phyloP scores from a whole-genome alignment of 2,329 filamentous ascomycete genomes.

The Trichoderma simmonsii region DNA sequence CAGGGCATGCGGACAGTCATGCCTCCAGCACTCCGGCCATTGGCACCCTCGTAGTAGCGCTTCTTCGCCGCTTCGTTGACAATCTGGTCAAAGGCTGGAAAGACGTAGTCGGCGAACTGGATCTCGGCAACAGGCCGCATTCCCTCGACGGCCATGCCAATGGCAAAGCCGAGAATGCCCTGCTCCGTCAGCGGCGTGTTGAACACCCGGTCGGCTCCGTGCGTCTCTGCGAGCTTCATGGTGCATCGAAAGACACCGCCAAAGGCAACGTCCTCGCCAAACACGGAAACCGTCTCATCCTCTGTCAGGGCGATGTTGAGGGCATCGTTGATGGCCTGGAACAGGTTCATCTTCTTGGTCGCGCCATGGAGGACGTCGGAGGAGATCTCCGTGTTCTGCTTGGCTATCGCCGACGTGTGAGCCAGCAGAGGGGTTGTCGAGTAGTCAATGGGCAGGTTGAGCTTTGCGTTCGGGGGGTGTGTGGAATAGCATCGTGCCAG shows the following conservation, averaged over 20 bases:
- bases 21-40: constrained; percentile 64
- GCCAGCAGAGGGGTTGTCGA: constrained; percentile 75
- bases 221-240: constrained; percentile 83
- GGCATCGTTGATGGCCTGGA: constrained; percentile 89
- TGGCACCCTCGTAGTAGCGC: constrained; percentile 67
- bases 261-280: constrained; percentile 96
- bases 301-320: constrained; percentile 76
- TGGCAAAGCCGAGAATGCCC: constrained; percentile 89
- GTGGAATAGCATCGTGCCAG: constrained; percentile 48
- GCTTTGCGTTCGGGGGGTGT: constrained; percentile 56
- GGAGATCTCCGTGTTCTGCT: constrained; percentile 70
- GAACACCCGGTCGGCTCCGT: constrained; percentile 86
- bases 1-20: constrained; percentile 88
- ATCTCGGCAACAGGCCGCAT: constrained; percentile 93
- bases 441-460: constrained; percentile 89
- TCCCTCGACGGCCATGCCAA: constrained; percentile 84
- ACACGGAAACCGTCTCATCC: constrained; percentile 84
- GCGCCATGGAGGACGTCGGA: constrained; percentile 61
- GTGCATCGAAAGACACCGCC: constrained; percentile 95
- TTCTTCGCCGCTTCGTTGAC: constrained; percentile 92
- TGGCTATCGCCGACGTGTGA: constrained; percentile 70
- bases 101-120: constrained; percentile 94
- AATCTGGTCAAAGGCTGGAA: constrained; percentile 88
- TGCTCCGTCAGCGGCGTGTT: constrained; percentile 95
- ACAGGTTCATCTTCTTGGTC: constrained; percentile 87